phyloP scores from a whole-genome alignment of 805 yeast genomes.

The Kazachstania bromeliacearum region DNA sequence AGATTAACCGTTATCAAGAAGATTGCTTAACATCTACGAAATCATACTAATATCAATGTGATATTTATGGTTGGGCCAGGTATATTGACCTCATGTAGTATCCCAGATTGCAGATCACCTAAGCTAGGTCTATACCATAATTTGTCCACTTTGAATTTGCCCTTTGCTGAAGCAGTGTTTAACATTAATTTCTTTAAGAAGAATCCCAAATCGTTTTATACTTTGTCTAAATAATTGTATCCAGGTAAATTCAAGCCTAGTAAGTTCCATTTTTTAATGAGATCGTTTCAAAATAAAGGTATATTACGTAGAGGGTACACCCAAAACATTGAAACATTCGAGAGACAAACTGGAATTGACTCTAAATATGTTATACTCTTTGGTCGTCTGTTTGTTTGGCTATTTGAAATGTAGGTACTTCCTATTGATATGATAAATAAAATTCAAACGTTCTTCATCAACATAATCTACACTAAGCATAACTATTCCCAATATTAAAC shows the following conservation, averaged over 20 bases:
- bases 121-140: constrained; percentile 82
- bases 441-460: too few species aligned
- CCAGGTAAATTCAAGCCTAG: constrained; percentile 88
- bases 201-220: constrained; percentile 76
- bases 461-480: too few species aligned
- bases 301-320: constrained; percentile 67
- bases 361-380: constrained; percentile 56
- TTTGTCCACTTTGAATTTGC: constrained; percentile 60
- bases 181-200: constrained; percentile 73
- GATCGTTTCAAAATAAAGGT: constrained; percentile 54
- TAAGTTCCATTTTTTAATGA: constrained; percentile 65
- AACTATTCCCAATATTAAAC: too few species aligned
- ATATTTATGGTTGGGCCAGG: constrained; percentile 87
- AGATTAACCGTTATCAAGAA: constrained; percentile 4
- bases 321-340: constrained; percentile 89
- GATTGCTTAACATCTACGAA: constrained; percentile 10
- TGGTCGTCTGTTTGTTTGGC: too few species aligned
- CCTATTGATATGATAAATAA: too few species aligned
- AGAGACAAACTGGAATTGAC: constrained; percentile 69
- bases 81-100: constrained; percentile 84
- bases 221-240: constrained; percentile 71
- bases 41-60: constrained; percentile 32
- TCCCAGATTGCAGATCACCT: constrained; percentile 92
- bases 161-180: constrained; percentile 93
- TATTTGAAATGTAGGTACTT: too few species aligned